Base-by-base conservation (phyloP, 306 rosid species). In the Sicyos edulis region DNA sequence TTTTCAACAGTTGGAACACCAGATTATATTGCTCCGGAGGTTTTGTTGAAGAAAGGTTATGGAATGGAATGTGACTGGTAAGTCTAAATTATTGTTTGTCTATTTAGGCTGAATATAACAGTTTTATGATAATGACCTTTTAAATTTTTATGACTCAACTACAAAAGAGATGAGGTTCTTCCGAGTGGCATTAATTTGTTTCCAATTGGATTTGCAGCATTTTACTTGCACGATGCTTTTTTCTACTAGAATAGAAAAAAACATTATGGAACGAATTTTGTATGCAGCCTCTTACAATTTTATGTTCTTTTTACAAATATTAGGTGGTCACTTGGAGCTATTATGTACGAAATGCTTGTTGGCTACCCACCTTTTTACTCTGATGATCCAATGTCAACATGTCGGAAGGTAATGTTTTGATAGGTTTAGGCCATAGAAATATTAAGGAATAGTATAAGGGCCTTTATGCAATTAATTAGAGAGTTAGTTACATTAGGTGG, bases 241-340 rank as follows among this genome's bases (percentile, higher is more conserved):
- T 70, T 37, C 29, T 61, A 32, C 68, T 60, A n/a, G 54, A 59
- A n/a, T 56, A 24, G 32, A 34, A 34, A 63, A 63, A 19, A 77
- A 22, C n/a, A 59, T 62, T 49, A 22, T 34, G 51, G 20, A 54
- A 59, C 8, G n/a, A 21, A 51, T 26, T 59, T 32, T 42, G 7
- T 29, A 5, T 26, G 11, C 22, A 66, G 37, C 16, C 54, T 47
- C 47, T n/a, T 47, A 47, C 72, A 47, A 47, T 45, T 22, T 16
- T 20, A 12, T 20, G 6, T 66, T 21, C n/a, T 26, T 1, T 75
- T 61, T 80, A 72, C 34, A 65, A 74, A 79, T 55, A 72, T 56
- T 84, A 91, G 99, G 99, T 93, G 99, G 99, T 93, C 99, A 54
- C 97, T 93, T 75, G 99, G 99, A 75, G 99, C 99, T 77, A 93